phyloP scores from a whole-genome alignment of 1,284 basidiomycete genomes.

The Schizophyllum amplum region DNA sequence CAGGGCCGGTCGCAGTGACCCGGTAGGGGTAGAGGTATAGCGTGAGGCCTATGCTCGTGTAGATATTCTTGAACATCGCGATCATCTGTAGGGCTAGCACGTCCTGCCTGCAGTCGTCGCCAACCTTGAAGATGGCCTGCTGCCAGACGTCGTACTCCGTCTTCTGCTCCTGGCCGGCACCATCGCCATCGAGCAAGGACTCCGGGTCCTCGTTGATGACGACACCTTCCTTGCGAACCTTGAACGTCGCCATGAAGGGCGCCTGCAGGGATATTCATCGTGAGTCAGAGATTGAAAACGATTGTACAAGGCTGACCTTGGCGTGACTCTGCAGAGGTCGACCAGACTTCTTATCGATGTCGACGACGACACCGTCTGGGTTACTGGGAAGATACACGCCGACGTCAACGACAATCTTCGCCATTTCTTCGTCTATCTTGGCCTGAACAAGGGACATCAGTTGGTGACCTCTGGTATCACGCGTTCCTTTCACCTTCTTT shows the following conservation, averaged over 20 bases:
- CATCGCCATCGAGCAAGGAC: constrained; percentile 59
- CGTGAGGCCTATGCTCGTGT: constrained; percentile 80
- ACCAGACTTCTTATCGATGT: constrained; percentile 95
- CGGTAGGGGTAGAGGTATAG: constrained; percentile 95
- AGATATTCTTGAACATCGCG: constrained; percentile 99
- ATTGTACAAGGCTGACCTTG: constrained; percentile 50
- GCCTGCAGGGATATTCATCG: constrained; percentile 56
- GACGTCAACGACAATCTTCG: constrained; percentile 85
- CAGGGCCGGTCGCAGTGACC: constrained; percentile 94
- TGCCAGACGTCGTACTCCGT: constrained; percentile 91
- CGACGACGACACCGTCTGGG: constrained; percentile 93
- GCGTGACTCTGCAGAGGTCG: constrained; percentile 96
- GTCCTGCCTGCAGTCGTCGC: constrained; percentile 98
- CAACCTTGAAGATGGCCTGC: constrained; percentile 99
- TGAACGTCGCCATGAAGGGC: constrained; percentile 99
- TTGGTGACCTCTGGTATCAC: no score
- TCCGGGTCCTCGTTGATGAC: constrained; percentile 61
- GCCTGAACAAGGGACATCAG: constrained; percentile 53
- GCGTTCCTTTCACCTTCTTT: no score
- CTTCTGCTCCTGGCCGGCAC: constrained; percentile 44
- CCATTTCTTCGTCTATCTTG: constrained; percentile 99
- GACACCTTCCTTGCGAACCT: constrained; percentile 79
- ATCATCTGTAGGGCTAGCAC: constrained; percentile 95
- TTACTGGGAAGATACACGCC: constrained; percentile 98
- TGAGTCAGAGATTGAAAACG: constrained; percentile 2